Percentiles rank a stretch among this genome's conserved stretches.
Conservation (phyloP, 768 basidiomycete species). For the Macrolepiota dolichaula region DNA sequence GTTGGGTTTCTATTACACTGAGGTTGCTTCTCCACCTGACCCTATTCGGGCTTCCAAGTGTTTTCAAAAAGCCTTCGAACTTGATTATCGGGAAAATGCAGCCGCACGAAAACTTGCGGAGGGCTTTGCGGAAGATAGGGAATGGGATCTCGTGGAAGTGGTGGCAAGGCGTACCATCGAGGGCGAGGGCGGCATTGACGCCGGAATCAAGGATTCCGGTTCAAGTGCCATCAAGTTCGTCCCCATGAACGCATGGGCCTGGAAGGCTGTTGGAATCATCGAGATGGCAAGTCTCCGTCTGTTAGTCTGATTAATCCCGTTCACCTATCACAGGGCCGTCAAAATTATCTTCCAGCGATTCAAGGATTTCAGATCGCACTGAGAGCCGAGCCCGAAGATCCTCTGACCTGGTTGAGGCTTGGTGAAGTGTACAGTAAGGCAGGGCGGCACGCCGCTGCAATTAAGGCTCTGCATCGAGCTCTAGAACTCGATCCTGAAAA, state of each 20-base stretch:
- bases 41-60: conserved; percentile 87
- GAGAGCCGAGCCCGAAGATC: conserved; percentile 73
- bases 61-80: conserved; percentile 97
- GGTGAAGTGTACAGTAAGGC: conserved; percentile 90
- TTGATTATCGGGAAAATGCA: conserved; percentile 83
- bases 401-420: conserved; percentile 82
- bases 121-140: conserved; percentile 87
- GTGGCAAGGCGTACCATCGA: conserved; percentile 92
- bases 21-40: conserved; percentile 69
- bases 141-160: conserved; percentile 95
- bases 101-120: conserved; percentile 83
- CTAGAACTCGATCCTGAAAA: conserved; percentile 69
- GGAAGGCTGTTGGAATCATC: conserved; percentile 93
- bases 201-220: conserved; percentile 40
- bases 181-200: conserved; percentile 78
- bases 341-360: conserved; percentile 71
- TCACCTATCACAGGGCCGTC: conserved; percentile 45
- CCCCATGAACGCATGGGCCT: conserved; percentile 92
- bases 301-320: neutral
- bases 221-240: conserved; percentile 47
- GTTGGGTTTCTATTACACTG: conserved; percentile 85
- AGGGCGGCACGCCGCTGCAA: conserved; percentile 83
- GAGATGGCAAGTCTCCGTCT: conserved; percentile 63
- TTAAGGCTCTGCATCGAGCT: conserved; percentile 82
- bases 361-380: conserved; percentile 85